These are phyloP conservation scores for Hygrophoropsis aurantiaca DNA, from an alignment of 768 basidiomycete species.

Conservation along the genomic window DNA sequence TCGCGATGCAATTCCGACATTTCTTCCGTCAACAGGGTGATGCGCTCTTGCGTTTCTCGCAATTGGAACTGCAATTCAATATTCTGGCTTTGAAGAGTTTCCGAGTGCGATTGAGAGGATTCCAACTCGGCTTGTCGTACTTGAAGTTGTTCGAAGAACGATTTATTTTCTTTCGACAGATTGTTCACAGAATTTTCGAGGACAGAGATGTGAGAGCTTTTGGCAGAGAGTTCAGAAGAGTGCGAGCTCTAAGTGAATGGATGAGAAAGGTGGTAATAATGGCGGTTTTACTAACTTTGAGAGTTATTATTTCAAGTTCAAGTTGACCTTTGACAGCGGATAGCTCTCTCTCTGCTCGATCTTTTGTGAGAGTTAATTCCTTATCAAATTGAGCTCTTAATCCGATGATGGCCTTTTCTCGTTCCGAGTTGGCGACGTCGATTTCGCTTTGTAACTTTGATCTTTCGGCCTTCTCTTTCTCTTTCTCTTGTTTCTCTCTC, in stretches of 20 bases:
- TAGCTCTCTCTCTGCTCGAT: conserved; percentile 75
- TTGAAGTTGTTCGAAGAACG: conserved; percentile 85
- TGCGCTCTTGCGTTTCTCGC: conserved; percentile 74
- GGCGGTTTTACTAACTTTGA: conserved; percentile 55
- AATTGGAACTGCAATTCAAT: conserved; percentile 87
- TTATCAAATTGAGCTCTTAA: conserved; percentile 71
- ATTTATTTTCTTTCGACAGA: conserved; percentile 72
- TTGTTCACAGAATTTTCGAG: conserved; percentile 72
- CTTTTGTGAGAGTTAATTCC: conserved; percentile 59
- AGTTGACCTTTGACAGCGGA: conserved; percentile 63
- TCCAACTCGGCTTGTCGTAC: conserved; percentile 88
- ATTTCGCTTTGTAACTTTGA: conserved; percentile 62
- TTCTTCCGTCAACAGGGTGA: conserved; percentile 70
- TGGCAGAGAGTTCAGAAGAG: conserved; percentile 62
- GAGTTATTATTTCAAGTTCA: conserved; percentile 71
- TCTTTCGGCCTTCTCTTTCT: conserved; percentile 45
- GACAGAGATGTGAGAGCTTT: conserved; percentile 59
- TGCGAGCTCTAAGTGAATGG: conserved; percentile 53
- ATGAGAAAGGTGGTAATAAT: conserved; percentile 4
- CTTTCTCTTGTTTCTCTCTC: conserved; percentile 49
- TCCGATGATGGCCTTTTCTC: conserved; percentile 58
- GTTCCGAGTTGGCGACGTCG: conserved; percentile 57
- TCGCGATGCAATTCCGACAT: conserved; percentile 62
- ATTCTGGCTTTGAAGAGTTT: conserved; percentile 72
- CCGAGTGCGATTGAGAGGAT: conserved; percentile 72